Percentiles rank a stretch among this genome's conserved stretches.
phyloP scores from a whole-genome alignment of 1,139 yeast genomes.

The Yamadazyma sp. region DNA sequence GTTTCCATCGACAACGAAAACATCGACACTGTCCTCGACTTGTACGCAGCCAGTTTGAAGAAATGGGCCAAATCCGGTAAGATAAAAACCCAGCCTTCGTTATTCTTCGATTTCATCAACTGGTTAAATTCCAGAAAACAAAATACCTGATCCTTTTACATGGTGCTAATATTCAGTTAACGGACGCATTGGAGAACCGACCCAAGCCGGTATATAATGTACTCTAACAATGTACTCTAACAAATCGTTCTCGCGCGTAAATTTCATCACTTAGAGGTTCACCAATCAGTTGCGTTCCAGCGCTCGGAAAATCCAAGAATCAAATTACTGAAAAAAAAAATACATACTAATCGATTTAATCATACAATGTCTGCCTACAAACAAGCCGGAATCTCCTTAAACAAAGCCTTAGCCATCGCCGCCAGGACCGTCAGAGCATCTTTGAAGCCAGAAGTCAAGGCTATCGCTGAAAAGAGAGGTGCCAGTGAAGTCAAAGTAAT shows the following conservation, averaged over 20 bases:
- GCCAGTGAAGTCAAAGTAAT: slow-evolving; percentile 73
- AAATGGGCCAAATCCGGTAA: slow-evolving; percentile 55
- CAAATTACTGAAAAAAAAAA: slow-evolving; percentile 1
- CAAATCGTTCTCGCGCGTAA: neutral
- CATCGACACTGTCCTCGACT: slow-evolving; percentile 44
- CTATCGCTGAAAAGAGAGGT: slow-evolving; percentile 74
- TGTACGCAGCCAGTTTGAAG: slow-evolving; percentile 59
- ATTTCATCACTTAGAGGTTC: neutral
- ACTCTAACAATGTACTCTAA: neutral
- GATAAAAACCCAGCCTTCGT: slow-evolving; percentile 55
- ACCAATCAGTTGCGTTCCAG: slow-evolving; percentile 4
- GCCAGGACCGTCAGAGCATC: slow-evolving; percentile 88
- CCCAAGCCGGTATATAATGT: neutral
- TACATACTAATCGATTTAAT: neutral
- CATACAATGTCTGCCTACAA: slow-evolving; percentile 74
- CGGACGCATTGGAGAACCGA: neutral
- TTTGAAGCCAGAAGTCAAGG: slow-evolving; percentile 83
- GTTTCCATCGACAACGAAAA: slow-evolving; percentile 30
- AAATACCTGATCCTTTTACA: neutral
- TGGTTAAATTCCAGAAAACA: slow-evolving; percentile 59
- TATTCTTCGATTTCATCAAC: slow-evolving; percentile 79
- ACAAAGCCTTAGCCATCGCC: slow-evolving; percentile 88
- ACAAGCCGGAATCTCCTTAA: slow-evolving; percentile 84
- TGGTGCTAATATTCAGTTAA: too few species aligned
- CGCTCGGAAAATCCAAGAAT: slow-evolving; percentile 1